Percentiles rank a stretch among this genome's conserved stretches.
Evolutionary conservation across 306 rosid species (phyloP).

Genomic region (Acacia crassicarpa): DNA sequence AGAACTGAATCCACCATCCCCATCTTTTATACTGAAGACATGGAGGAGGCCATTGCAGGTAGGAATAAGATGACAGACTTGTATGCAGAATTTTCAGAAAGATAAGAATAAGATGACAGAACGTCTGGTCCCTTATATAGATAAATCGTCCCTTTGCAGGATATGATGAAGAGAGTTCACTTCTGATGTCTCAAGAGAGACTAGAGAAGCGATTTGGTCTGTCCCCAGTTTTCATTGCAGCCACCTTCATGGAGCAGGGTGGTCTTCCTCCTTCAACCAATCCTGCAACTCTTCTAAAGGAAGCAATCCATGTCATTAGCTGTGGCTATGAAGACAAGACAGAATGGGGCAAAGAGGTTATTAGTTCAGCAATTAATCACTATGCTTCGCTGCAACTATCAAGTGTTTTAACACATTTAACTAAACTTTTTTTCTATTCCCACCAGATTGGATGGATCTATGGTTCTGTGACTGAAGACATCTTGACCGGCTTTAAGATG

Average conservation of each 20-base stretch:
- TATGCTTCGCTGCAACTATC: conserved; percentile 12
- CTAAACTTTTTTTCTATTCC: conserved; percentile 21
- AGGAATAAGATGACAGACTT: background rate
- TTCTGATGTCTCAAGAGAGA: conserved; percentile 91
- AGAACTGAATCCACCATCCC: conserved; percentile 94
- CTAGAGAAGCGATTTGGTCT: conserved; percentile 99
- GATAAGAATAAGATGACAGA: background rate
- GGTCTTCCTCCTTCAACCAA: conserved; percentile 97
- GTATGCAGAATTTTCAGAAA: background rate
- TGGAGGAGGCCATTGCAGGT: conserved; percentile 99
- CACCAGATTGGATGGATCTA: conserved; percentile 99
- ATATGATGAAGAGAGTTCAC: conserved; percentile 82
- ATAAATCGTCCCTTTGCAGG: conserved; percentile 49
- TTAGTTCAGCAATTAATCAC: conserved; percentile 29
- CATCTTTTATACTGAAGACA: conserved; percentile 92
- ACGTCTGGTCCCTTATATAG: conserved; percentile 1
- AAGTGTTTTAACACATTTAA: conserved; percentile 18
- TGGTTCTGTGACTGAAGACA: conserved; percentile 99
- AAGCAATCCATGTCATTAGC: conserved; percentile 98
- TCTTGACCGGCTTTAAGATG: conserved; percentile 99
- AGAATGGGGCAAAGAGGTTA: conserved; percentile 99
- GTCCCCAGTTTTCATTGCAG: conserved; percentile 96
- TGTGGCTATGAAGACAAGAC: conserved; percentile 99
- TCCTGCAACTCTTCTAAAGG: conserved; percentile 96
- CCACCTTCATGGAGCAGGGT: conserved; percentile 97